Conservation (phyloP, 257 asterid species). For the Vinca minor region DNA sequence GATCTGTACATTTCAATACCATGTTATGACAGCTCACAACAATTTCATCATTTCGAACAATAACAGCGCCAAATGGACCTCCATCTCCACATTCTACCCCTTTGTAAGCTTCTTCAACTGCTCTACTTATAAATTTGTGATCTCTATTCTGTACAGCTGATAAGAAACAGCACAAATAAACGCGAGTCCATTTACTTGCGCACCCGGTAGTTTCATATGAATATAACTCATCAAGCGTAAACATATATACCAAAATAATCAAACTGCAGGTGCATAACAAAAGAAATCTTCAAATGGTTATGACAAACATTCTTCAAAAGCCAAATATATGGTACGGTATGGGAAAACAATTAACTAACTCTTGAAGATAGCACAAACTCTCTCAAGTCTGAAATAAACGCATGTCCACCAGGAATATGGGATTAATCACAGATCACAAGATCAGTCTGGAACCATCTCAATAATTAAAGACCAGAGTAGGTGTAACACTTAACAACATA, state of each 20-base stretch:
- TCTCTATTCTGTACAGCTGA: conserved; percentile 91
- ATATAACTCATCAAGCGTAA: not conserved
- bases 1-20: conserved; percentile 74
- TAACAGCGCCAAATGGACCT: conserved; percentile 98
- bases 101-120: conserved; percentile 94
- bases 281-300: not conserved
- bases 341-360: not conserved
- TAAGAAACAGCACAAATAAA: conserved; percentile 10
- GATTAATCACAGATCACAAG: too few relatives aligned
- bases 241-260: not conserved
- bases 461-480: not conserved
- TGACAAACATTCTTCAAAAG: not conserved
- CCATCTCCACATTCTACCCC: conserved; percentile 96
- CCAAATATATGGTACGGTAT: not conserved
- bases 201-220: not conserved
- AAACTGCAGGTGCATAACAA: not conserved
- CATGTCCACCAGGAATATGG: not conserved
- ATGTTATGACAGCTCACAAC: conserved; percentile 93
- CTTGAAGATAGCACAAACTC: not conserved
- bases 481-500: not conserved
- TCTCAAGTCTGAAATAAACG: not conserved
- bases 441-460: not conserved
- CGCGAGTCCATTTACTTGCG: not conserved
- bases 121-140: conserved; percentile 74
- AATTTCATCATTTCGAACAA: conserved; percentile 71